Percentiles rank a stretch among this genome's conserved stretches.
Evolutionary conservation across 164 flowering plant species (phyloP).

Genomic region (Tinospora cordifolia): DNA sequence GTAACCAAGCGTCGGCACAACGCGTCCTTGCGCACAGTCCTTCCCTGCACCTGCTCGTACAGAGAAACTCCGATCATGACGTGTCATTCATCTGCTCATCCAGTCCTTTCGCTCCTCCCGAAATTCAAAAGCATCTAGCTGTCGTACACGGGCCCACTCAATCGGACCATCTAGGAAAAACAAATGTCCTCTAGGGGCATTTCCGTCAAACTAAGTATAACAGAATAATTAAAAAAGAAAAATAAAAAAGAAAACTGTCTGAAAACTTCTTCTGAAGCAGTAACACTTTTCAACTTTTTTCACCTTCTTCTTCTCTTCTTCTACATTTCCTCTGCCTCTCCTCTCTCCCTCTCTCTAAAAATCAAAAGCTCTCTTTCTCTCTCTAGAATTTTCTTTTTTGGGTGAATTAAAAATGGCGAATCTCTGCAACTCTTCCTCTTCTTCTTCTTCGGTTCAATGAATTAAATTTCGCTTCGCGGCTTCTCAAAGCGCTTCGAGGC

Average conservation of each 20-base stretch:
- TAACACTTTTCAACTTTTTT: background rate
- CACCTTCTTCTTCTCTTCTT: background rate
- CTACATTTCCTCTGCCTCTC: too few species aligned
- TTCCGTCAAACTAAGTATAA: background rate
- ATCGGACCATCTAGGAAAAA: background rate
- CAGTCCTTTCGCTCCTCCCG: too few species aligned
- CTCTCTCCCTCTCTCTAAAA: background rate
- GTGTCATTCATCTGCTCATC: too few species aligned
- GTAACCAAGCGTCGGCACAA: too few species aligned
- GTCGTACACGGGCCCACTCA: background rate
- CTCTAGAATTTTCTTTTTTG: background rate
- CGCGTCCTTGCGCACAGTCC: too few species aligned
- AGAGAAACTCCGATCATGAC: too few species aligned
- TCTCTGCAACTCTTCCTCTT: slow-evolving; percentile 10
- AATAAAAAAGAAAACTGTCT: background rate
- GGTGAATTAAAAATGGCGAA: slow-evolving; percentile 6
- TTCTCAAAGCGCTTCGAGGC: background rate
- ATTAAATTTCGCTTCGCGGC: background rate
- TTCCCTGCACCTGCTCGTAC: too few species aligned
- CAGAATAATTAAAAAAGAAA: too few species aligned
- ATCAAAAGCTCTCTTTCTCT: slow-evolving; percentile 3
- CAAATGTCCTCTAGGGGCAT: background rate
- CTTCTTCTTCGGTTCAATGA: background rate
- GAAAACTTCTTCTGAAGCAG: background rate
- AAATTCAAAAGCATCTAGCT: background rate